These are phyloP conservation scores for Hypoxylon lienhwacheense DNA, from an alignment of 495 filamentous ascomycete genomes.

Conservation along the genomic window DNA sequence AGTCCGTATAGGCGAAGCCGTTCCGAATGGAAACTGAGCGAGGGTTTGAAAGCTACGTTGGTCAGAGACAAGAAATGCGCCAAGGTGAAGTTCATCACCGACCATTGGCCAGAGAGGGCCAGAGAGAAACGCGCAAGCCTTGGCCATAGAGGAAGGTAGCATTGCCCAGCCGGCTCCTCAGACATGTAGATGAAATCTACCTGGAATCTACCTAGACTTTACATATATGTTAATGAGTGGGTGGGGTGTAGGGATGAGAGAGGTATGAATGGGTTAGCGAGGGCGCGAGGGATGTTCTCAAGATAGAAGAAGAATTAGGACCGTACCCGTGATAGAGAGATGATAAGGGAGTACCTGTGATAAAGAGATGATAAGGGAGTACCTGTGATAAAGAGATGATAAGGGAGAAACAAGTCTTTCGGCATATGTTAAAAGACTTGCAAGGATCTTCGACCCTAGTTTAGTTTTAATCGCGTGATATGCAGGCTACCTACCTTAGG, in stretches of 20 bases:
- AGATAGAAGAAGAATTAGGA: neutral
- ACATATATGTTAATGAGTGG: slow-evolving; percentile 11
- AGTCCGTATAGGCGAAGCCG: slow-evolving; percentile 11
- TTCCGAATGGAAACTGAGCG: slow-evolving; percentile 8
- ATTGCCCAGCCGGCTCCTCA: slow-evolving; percentile 30
- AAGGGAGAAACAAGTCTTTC: neutral
- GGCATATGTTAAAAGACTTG: slow-evolving; percentile 16
- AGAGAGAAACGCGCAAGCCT: slow-evolving; percentile 9
- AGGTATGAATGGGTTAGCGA: too few species aligned
- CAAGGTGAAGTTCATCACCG: neutral
- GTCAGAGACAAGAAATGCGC: slow-evolving; percentile 10
- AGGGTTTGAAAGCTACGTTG: slow-evolving; percentile 17
- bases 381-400: slow-evolving; percentile 22
- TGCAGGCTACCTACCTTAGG: too few species aligned
- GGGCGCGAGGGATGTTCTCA: too few species aligned
- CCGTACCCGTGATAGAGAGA: slow-evolving; percentile 24
- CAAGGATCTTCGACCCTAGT: slow-evolving; percentile 27
- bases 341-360: too few species aligned
- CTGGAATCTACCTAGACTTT: too few species aligned
- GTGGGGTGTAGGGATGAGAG: slow-evolving; percentile 1
- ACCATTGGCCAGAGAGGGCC: slow-evolving; percentile 16
- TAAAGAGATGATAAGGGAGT: slow-evolving; percentile 1
- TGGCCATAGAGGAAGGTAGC: slow-evolving; percentile 34
- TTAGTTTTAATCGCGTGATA: slow-evolving; percentile 1
- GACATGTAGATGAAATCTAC: slow-evolving; percentile 14